Base-by-base conservation (phyloP, 1,139 yeast genomes). In the Sugiyamaella xylanicola region DNA sequence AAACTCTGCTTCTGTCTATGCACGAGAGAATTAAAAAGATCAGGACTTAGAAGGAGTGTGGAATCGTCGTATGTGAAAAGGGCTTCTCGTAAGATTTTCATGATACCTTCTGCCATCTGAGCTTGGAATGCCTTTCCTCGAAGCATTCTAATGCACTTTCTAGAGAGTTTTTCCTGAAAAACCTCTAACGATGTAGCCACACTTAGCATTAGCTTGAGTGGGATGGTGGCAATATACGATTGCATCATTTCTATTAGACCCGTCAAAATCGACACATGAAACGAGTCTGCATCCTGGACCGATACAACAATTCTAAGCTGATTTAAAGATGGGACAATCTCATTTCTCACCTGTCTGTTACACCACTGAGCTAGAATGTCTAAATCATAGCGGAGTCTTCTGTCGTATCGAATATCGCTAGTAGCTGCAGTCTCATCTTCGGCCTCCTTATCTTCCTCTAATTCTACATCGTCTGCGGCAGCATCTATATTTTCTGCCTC, bases 201-300 rank as follows among this genome's bases (percentile, higher is more conserved):
- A 8, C 85, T 86, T 66, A 85, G 68, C 7, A 83, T 66, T 9
- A 83, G 61, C 58, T 77, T 75, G 52, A 82, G 63, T 0, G 84
- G 82, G 17, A 73, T 59, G 43, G 56, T 60, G 3, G 60, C 53
- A 7, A 76, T 62, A 32, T 72, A 69, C 1, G 71, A 71, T 61
- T 79, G 77, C 50, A 85, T 66, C 43, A 82, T 66, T 50, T 74
- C 75, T 21, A 86, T 63, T 36, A 85, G 65, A 25, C 78, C 82
- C 46, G 82, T 75, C 20, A 86, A 66, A 1, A 83, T 74, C n/a
- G 74, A 75, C 9, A 77, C 72, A 42, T 78, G 79, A 56, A 85
- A 77, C 2, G 86, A 77, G 62, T 83, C 87, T 1, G 87, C 78
- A 65, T 86, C 90, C 63, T 85, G 87, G n/a, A 86, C 65, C 4